Percentiles rank a stretch among this genome's conserved stretches.
Evolutionary conservation across 176 grass and related monocot genomes (phyloP).

Genomic region (bread wheat (Triticum aestivum)): DNA sequence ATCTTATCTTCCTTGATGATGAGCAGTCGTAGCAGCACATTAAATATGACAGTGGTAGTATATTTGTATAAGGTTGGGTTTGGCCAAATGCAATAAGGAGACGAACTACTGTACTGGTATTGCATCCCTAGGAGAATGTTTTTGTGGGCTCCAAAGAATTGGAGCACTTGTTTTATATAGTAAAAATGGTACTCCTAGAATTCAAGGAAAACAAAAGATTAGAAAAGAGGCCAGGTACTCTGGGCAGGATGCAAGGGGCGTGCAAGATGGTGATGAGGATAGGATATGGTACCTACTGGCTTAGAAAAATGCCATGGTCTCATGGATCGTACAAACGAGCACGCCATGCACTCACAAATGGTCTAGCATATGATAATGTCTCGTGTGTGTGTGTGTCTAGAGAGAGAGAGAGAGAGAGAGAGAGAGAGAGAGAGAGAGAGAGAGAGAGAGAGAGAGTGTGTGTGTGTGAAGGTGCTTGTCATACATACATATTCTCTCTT

Average conservation of each 20-base stretch:
- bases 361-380: constrained; percentile 56
- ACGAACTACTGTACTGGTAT: neutral
- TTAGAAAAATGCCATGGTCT: constrained; percentile 20
- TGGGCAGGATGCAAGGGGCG: constrained; percentile 11
- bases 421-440: too few species aligned
- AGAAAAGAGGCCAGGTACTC: neutral
- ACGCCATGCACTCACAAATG: constrained; percentile 19
- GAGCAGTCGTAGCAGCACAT: constrained; percentile 16
- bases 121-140: constrained; percentile 53
- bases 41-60: constrained; percentile 1
- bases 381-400: neutral
- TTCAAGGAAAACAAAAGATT: neutral
- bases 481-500: constrained; percentile 37
- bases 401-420: too few species aligned
- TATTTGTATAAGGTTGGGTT: constrained; percentile 4
- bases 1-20: constrained; percentile 35
- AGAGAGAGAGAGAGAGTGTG: too few species aligned
- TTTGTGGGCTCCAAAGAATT: constrained; percentile 15
- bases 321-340: constrained; percentile 29
- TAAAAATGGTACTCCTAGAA: neutral
- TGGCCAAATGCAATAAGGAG: constrained; percentile 24
- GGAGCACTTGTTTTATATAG: neutral
- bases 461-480: neutral
- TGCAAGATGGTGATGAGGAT: constrained; percentile 28
- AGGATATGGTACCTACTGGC: constrained; percentile 6